phyloP scores from a whole-genome alignment of 2,329 filamentous ascomycete species.

The Ascochyta fabae region DNA sequence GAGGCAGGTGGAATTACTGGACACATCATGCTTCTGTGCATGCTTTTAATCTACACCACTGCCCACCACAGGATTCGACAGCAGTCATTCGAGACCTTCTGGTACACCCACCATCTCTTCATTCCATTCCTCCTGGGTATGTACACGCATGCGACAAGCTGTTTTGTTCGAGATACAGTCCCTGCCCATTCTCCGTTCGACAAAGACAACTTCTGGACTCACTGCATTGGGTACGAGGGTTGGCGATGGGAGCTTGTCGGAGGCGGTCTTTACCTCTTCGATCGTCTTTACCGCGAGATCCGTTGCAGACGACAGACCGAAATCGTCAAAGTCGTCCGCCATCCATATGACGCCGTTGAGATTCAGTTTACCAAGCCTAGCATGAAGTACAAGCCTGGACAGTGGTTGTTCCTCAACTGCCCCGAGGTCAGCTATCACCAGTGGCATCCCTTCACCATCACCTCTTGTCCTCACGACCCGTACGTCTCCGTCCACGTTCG shows the following conservation, averaged over 20 bases:
- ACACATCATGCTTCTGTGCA: constrained; percentile 98
- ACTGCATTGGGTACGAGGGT: constrained; percentile 93
- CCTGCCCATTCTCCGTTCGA: constrained; percentile 82
- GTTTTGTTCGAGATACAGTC: constrained; percentile 87
- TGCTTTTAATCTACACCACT: constrained; percentile 97
- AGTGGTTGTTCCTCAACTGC: constrained; percentile 97
- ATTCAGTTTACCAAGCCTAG: constrained; percentile 96
- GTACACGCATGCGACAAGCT: constrained; percentile 94
- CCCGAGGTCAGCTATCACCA: constrained; percentile 87
- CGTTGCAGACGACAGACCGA: constrained; percentile 81
- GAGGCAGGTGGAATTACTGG: constrained; percentile 92
- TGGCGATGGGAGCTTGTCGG: constrained; percentile 96
- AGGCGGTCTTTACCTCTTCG: constrained; percentile 82
- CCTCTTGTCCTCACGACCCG: constrained; percentile 93
- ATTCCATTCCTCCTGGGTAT: constrained; percentile 92
- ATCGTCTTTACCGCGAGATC: constrained; percentile 91
- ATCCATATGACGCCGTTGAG: constrained; percentile 96
- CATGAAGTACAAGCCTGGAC: constrained; percentile 97
- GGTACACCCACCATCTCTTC: constrained; percentile 99
- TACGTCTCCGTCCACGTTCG: constrained; percentile 95
- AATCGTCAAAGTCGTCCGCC: constrained; percentile 92
- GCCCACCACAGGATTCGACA: constrained; percentile 92
- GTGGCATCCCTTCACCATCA: constrained; percentile 99
- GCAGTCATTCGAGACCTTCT: constrained; percentile 97
- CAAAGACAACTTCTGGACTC: constrained; percentile 80